phyloP scores from a whole-genome alignment of 352 stramenopile genomes.

The Globisporangium iwayamae region DNA sequence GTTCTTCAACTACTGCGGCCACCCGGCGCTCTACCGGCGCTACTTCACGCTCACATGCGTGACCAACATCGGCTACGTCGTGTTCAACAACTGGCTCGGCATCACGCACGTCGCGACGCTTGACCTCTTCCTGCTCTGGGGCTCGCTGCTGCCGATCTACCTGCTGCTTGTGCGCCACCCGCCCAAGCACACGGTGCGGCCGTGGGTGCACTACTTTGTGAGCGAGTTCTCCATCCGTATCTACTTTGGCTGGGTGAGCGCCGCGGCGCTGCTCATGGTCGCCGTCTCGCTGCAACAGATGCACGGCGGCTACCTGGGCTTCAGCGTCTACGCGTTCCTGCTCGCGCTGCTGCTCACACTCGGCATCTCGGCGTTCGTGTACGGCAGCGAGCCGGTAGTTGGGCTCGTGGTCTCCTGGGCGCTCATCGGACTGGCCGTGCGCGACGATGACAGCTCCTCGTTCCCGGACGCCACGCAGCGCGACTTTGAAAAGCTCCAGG shows the following conservation, averaged over 20 bases:
- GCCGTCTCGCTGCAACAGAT: constrained; percentile 49
- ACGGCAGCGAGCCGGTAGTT: constrained; percentile 46
- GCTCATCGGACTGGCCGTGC: constrained; percentile 36
- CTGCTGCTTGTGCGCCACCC: constrained; percentile 50
- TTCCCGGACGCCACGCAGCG: constrained; percentile 38
- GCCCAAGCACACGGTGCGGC: constrained; percentile 31
- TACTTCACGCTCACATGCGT: constrained; percentile 55
- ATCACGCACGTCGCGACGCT: constrained; percentile 21
- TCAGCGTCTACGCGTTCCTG: constrained; percentile 41
- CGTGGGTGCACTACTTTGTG: constrained; percentile 52
- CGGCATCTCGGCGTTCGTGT: constrained; percentile 43
- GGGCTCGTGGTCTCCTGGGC: constrained; percentile 44
- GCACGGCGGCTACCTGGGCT: constrained; percentile 38
- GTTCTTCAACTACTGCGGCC: constrained; percentile 46
- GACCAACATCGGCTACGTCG: constrained; percentile 44
- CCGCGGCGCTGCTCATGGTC: constrained; percentile 35
- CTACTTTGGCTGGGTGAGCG: constrained; percentile 60
- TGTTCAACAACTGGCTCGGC: constrained; percentile 28
- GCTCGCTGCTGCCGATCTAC: constrained; percentile 49
- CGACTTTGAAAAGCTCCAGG: constrained; percentile 45
- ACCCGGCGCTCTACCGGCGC: constrained; percentile 44
- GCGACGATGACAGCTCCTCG: constrained; percentile 18
- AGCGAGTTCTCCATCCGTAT: constrained; percentile 55
- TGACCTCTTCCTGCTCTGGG: constrained; percentile 35
- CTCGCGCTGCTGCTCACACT: constrained; percentile 38